Conservation (phyloP, 441 rosid species). For the Pelargonium myrrhifolium region DNA sequence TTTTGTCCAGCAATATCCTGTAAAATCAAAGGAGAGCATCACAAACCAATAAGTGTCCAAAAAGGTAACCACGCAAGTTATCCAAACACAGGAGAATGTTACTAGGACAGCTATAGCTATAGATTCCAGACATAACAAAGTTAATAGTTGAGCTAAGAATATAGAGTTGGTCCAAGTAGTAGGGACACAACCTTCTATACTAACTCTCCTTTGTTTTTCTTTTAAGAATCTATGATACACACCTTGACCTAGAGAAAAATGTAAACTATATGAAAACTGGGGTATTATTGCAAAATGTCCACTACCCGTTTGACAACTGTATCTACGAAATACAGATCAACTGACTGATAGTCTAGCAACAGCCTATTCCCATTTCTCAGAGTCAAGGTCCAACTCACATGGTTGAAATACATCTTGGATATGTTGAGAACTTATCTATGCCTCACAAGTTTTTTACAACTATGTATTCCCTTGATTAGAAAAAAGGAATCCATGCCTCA, state of each 20-base stretch:
- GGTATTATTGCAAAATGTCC: background rate
- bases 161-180: background rate
- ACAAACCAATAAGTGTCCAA: constrained; percentile 9
- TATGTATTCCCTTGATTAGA: background rate
- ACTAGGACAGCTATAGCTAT: background rate
- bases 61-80: constrained; percentile 2
- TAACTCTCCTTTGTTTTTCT: background rate
- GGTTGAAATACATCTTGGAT: background rate
- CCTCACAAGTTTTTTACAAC: background rate
- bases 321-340: background rate
- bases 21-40: constrained; percentile 16
- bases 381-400: background rate
- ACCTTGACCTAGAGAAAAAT: constrained; percentile 1
- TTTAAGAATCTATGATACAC: background rate
- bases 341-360: background rate
- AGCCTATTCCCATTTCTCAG: background rate
- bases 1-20: constrained; percentile 30
- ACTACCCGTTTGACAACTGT: background rate
- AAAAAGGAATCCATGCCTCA: background rate
- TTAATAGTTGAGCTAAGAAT: background rate
- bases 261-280: background rate
- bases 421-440: background rate
- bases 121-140: constrained; percentile 2
- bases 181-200: background rate
- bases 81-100: no score